Conservation (phyloP, 768 basidiomycete species). For the Tulasnella sp. region DNA sequence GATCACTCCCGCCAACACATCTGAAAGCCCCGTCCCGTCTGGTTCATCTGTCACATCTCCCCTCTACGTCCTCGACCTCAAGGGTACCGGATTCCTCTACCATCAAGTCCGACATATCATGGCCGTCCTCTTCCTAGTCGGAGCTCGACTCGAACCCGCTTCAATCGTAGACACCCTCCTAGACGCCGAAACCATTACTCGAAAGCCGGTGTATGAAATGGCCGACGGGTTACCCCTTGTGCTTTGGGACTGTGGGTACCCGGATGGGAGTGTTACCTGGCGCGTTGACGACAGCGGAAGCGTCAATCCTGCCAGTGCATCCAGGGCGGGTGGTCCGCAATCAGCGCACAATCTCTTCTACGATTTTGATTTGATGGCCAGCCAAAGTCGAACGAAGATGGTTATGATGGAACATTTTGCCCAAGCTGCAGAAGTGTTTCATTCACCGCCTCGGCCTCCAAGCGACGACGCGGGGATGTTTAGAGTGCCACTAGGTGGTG, state of each 20-base stretch:
- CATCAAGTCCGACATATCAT: constrained; percentile 96
- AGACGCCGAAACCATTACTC: constrained; percentile 55
- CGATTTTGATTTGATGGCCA: constrained; percentile 38
- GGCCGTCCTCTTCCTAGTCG: constrained; percentile 84
- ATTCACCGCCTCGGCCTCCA: constrained; percentile 40
- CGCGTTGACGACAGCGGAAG: constrained; percentile 47
- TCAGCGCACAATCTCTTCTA: constrained; percentile 24
- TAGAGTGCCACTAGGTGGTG: constrained; percentile 63
- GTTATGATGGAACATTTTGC: constrained; percentile 65
- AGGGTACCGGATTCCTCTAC: constrained; percentile 86
- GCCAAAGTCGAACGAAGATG: constrained; percentile 52
- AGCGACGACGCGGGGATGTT: constrained; percentile 39
- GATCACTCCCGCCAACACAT: constrained; percentile 46
- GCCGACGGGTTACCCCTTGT: constrained; percentile 86
- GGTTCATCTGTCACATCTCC: constrained; percentile 22
- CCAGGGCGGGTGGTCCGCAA: constrained; percentile 30
- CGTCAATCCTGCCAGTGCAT: constrained; percentile 25
- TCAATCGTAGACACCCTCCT: constrained; percentile 66
- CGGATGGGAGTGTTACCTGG: constrained; percentile 66
- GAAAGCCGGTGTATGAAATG: constrained; percentile 91
- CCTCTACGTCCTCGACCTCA: constrained; percentile 73
- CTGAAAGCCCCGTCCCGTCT: constrained; percentile 25
- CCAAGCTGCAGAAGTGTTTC: constrained; percentile 50
- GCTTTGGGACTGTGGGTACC: constrained; percentile 85
- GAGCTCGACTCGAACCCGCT: constrained; percentile 70